Conservation (phyloP, 495 filamentous ascomycete species). For the Podospora conica region DNA sequence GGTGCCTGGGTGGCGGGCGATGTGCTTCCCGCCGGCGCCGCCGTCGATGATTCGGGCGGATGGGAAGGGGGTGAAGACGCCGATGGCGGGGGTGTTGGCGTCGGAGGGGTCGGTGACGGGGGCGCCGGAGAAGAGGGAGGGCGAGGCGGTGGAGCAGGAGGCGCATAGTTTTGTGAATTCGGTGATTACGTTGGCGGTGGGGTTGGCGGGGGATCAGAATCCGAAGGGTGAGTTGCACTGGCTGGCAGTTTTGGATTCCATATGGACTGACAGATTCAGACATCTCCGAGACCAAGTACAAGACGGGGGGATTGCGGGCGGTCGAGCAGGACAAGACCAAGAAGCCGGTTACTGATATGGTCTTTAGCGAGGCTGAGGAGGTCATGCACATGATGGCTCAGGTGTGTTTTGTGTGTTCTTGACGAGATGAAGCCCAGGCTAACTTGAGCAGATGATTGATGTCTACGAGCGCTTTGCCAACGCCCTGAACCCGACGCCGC, state of each 20-base stretch:
- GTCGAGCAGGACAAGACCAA: constrained; percentile 69
- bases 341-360: constrained; percentile 65
- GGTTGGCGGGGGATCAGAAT: constrained; percentile 64
- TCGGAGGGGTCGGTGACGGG: constrained; percentile 64
- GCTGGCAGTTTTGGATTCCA: not conserved
- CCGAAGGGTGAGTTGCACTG: constrained; percentile 32
- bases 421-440: not conserved
- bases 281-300: constrained; percentile 52
- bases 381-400: constrained; percentile 59
- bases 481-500: not conserved
- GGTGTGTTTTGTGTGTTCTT: constrained; percentile 44
- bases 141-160: constrained; percentile 77
- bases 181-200: constrained; percentile 63
- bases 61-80: constrained; percentile 59
- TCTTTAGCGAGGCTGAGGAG: constrained; percentile 64
- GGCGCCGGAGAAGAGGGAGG: constrained; percentile 70
- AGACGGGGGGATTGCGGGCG: constrained; percentile 39
- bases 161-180: constrained; percentile 70
- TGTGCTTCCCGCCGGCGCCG: constrained; percentile 67
- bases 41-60: constrained; percentile 54
- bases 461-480: not conserved
- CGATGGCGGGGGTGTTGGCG: constrained; percentile 58
- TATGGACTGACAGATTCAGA: not conserved
- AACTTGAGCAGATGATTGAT: not conserved
- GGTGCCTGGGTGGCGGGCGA: constrained; percentile 53